A percentile compares a stretch with the other conserved stretches of the same genome.
Evolutionary conservation across 768 basidiomycete species (phyloP).

Genomic region (Mycena metata): DNA sequence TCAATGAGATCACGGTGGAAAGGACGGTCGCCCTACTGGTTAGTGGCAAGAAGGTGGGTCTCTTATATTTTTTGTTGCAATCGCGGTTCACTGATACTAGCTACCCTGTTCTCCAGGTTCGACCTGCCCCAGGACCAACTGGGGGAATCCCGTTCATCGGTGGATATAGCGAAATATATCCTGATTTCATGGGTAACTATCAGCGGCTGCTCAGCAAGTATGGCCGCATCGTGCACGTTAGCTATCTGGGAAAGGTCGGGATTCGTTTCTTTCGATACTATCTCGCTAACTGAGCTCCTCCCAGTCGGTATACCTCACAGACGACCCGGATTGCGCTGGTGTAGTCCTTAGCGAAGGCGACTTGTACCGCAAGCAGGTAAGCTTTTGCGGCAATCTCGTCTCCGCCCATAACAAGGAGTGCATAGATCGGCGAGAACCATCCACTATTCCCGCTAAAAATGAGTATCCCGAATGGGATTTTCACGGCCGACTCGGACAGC

Average conservation of each 20-base stretch:
- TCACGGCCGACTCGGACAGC: constrained; percentile 32
- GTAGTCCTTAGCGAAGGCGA: constrained; percentile 31
- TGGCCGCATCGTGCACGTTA: constrained; percentile 34
- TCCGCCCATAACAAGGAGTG: too few species aligned
- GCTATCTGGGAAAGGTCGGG: constrained; percentile 30
- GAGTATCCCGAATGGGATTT: constrained; percentile 23
- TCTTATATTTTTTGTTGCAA: not conserved
- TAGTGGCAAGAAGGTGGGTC: constrained; percentile 31
- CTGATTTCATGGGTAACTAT: constrained; percentile 37
- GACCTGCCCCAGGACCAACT: constrained; percentile 29
- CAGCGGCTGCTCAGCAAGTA: constrained; percentile 33
- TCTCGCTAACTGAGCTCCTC: too few species aligned
- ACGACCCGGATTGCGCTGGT: constrained; percentile 34
- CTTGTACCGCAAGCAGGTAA: constrained; percentile 25
- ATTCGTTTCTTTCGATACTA: not conserved
- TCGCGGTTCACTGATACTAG: too few species aligned
- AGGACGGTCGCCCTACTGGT: constrained; percentile 20
- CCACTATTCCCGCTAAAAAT: constrained; percentile 29
- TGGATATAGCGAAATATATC: constrained; percentile 37
- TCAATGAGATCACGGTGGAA: constrained; percentile 13
- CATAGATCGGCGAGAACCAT: constrained; percentile 31
- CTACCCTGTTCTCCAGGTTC: constrained; percentile 17
- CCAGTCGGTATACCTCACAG: constrained; percentile 29
- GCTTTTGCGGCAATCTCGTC: not conserved
- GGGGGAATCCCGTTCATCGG: constrained; percentile 36